These are phyloP conservation scores for Perkinsus olseni DNA, from an alignment of 169 alveolate genomes.

Conservation along the genomic window DNA sequence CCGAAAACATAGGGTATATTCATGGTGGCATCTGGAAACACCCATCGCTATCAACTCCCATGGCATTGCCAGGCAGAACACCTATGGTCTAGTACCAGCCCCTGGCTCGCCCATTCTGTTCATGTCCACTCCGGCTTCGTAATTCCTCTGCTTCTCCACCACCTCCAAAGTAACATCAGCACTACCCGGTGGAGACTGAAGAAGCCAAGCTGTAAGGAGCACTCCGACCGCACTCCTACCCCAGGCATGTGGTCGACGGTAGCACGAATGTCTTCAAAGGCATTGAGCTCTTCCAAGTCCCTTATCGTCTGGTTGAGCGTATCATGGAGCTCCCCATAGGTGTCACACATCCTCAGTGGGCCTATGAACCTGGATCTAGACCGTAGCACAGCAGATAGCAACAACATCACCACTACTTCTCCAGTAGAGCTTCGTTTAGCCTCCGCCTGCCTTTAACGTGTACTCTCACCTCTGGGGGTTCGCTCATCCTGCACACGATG, in stretches of 20 bases:
- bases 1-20: not conserved
- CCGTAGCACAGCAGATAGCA: too few relatives aligned
- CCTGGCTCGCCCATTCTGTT: not conserved
- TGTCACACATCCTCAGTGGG: not conserved
- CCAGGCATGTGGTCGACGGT: not conserved
- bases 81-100: not conserved
- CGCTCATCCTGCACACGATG: not conserved
- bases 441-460: not conserved
- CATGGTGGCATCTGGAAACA: not conserved
- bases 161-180: not conserved
- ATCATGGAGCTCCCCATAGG: not conserved
- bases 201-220: not conserved
- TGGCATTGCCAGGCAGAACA: too few relatives aligned
- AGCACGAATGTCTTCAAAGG: not conserved
- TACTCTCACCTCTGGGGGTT: not conserved
- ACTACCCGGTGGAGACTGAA: not conserved
- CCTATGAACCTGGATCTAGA: not conserved
- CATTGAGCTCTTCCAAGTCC: not conserved
- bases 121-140: not conserved
- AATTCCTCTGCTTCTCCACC: not conserved
- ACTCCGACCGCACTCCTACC: not conserved
- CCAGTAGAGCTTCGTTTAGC: not conserved
- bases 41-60: not conserved
- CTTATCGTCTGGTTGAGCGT: not conserved
- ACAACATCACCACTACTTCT: not conserved